Conservation (phyloP, 352 stramenopile genomes). For the Pythium rhizo-oryzae region DNA sequence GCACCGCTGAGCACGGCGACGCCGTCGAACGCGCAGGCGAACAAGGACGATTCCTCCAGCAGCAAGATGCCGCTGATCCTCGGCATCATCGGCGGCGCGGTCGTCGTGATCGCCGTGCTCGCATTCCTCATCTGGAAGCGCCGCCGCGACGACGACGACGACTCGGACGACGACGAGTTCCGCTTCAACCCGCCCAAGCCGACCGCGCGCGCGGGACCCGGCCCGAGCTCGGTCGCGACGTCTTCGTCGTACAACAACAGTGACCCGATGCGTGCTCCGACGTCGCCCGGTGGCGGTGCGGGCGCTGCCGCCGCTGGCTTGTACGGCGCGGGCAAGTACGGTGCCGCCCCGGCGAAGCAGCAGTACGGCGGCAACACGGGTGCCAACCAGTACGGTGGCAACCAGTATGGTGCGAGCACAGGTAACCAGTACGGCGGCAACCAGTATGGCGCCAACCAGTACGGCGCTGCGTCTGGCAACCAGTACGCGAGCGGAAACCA, state of each 20-base stretch:
- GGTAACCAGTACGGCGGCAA: slow-evolving; percentile 16
- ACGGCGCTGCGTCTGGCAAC: slow-evolving; percentile 10
- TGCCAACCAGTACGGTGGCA: slow-evolving; percentile 7
- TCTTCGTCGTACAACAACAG: slow-evolving; percentile 26
- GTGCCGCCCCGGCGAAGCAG: neutral
- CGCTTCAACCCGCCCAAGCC: slow-evolving; percentile 31
- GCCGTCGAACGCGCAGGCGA: slow-evolving; percentile 39
- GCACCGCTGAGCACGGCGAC: slow-evolving; percentile 20
- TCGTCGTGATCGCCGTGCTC: slow-evolving; percentile 47
- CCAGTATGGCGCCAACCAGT: slow-evolving; percentile 33
- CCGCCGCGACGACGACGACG: slow-evolving; percentile 56
- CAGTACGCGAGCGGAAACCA: slow-evolving; percentile 5
- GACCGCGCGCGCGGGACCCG: slow-evolving; percentile 2
- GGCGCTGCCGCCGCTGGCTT: neutral
- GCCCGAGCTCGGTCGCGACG: slow-evolving; percentile 10
- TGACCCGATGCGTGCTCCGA: slow-evolving; percentile 10
- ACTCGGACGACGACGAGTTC: slow-evolving; percentile 62
- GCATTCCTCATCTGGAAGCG: slow-evolving; percentile 68
- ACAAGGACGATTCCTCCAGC: slow-evolving; percentile 30
- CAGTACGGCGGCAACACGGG: neutral
- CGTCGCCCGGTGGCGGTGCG: slow-evolving; percentile 10
- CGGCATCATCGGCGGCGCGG: slow-evolving; percentile 42
- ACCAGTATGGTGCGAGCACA: slow-evolving; percentile 1
- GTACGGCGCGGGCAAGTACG: slow-evolving; percentile 21
- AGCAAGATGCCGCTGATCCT: slow-evolving; percentile 53